Conservation (phyloP, 768 basidiomycete species). For the Tricholoma sp. region DNA sequence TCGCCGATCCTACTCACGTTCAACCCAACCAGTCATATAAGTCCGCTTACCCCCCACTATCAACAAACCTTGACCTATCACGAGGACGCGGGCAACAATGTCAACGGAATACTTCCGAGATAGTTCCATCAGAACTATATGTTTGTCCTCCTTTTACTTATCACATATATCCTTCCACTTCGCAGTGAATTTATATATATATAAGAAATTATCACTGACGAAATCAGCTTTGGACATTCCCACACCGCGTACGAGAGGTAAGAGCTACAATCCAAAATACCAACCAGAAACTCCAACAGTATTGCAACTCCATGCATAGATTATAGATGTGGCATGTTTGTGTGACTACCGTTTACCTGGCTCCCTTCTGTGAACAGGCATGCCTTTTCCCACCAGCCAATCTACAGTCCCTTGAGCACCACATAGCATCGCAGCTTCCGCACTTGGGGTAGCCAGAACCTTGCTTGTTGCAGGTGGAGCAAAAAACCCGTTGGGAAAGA, state of each 20-base stretch:
- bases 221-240: background rate
- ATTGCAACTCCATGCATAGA: background rate
- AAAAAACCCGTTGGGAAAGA: constrained; percentile 32
- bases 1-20: background rate
- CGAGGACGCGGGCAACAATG: background rate
- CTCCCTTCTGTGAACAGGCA: constrained; percentile 27
- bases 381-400: constrained; percentile 49
- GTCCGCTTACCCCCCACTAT: background rate
- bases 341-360: background rate
- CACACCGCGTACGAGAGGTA: background rate
- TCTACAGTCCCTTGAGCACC: constrained; percentile 63
- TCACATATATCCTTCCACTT: background rate
- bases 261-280: background rate
- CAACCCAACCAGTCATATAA: background rate
- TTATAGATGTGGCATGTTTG: background rate
- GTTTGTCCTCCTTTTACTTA: background rate
- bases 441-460: constrained; percentile 61
- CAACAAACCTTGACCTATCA: background rate
- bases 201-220: background rate
- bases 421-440: constrained; percentile 50
- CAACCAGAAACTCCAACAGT: background rate
- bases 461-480: constrained; percentile 47
- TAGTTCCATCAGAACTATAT: background rate
- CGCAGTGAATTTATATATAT: background rate
- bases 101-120: background rate